phyloP scores from a whole-genome alignment of 1,284 basidiomycete species.

The Psilocybe mexicana region DNA sequence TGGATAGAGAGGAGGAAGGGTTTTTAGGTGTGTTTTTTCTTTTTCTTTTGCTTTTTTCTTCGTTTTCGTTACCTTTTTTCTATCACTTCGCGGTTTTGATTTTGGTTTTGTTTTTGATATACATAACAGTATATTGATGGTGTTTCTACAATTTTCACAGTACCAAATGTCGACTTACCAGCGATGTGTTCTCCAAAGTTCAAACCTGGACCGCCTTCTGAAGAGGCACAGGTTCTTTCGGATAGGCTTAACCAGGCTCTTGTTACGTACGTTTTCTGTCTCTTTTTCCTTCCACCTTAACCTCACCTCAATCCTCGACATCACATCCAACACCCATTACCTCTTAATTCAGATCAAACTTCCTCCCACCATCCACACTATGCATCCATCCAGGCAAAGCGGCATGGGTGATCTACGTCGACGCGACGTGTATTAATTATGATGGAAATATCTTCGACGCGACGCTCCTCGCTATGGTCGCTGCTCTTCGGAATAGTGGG shows the following conservation, averaged over 20 bases:
- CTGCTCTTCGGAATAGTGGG: constrained; percentile 84
- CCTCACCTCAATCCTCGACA: too few relatives aligned
- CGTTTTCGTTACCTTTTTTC: too few relatives aligned
- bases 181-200: constrained; percentile 92
- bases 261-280: constrained; percentile 52
- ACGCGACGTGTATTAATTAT: constrained; percentile 94
- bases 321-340: background rate
- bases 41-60: background rate
- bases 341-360: constrained; percentile 52
- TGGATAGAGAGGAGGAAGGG: constrained; percentile 73
- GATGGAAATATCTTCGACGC: constrained; percentile 97
- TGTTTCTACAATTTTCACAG: too few relatives aligned
- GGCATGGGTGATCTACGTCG: constrained; percentile 92
- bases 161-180: constrained; percentile 83
- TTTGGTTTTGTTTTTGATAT: background rate
- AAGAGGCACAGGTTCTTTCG: constrained; percentile 89
- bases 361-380: constrained; percentile 68
- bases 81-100: too few relatives aligned
- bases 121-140: background rate
- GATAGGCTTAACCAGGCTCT: constrained; percentile 80
- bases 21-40: constrained; percentile 67
- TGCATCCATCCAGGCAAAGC: constrained; percentile 81
- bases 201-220: constrained; percentile 91
- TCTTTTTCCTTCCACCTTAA: background rate
- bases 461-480: constrained; percentile 82